Evolutionary conservation across 192 early-diverging fungal species (phyloP), one percentile per base, ranked within the genome.

Genomic region (Coemansia sp.): DNA sequence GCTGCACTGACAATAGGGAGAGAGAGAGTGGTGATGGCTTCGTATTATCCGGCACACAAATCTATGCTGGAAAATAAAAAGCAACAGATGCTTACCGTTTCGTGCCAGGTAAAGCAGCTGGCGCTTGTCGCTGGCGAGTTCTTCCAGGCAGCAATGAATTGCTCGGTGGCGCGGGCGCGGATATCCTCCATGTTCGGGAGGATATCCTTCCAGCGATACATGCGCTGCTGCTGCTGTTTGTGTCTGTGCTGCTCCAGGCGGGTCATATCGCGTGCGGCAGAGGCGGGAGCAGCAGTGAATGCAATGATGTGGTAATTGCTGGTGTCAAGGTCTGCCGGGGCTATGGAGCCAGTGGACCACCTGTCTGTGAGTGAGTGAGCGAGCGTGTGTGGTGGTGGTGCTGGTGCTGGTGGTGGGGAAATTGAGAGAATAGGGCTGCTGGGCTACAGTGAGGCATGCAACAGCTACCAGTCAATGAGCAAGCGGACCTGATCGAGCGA

Each of bases 151-250:
- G 56, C 63, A 52, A 81, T 73, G 65, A 81, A 81, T 59, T 81
- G 79, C 41, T 75, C 68, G 20, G 73, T 81, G 38, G 79, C 79
- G 52, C 71, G 73, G 40, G 52, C 65, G 38, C 79, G 79, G 64
- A 81, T 81, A 40, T 72, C 79, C 57, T 81, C 79, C 79, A 81
- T 81, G 25, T 70, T 69, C 50, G 79, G 79, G 38, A 81, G 73
- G 50, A 81, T 75, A 61, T 81, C 70, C 45, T 69, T 67, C 79
- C 79, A 81, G 32, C 73, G 69, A 61, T 75, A 71, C 70, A 69
- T 67, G 54, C 52, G 52, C 23, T 54, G 52, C 11, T 56, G 32
- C 33, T 56, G 33, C n/a, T 56, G 25, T 3, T 56, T 32, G 5
- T 56, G 25, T 32, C 34, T 15, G 25, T 56, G 29, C 15, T 56